Base-by-base conservation (phyloP, 805 yeast species). In the Ascoidea tarda region DNA sequence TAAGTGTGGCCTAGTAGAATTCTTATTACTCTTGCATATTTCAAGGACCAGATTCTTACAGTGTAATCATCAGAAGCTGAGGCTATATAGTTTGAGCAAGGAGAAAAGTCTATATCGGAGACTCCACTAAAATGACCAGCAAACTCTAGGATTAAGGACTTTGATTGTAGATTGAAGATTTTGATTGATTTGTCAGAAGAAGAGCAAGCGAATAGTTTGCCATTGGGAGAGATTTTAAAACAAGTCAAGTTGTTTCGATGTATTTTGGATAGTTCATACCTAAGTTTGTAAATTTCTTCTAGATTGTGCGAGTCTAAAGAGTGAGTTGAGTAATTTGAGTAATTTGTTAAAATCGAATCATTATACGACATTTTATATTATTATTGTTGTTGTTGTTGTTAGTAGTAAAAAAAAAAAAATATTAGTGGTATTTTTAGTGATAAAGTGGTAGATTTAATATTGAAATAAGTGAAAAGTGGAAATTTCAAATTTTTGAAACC, bases 21-120 rank as follows among this genome's bases (percentile, higher is more conserved):
- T 45, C 73, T 69, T 46, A 70, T 51, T 16, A 61, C 59, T 32
- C 75, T 74, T 5, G 77, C 80, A 49, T 70, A 70, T 31, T 63
- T 59, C 3, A 82, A 64, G 51, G 81, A 76, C 86, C 95, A 88
- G 2, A 93, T 68, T 46, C 89, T 72, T 6, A 89, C 74, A 0
- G 95, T 81, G 55, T 80, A 71, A 65, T 91, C 99, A 63, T 91
- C 96, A 0, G 95, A 84, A 1, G 84, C 93, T 0, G 95, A 78
- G 1, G 95, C 96, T 5, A 91, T 55, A 50, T 84, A 78, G 51
- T 72, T 69, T 10, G 84, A 75, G 63, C 85, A 82, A 1, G 91
- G 90, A 1, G 90, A 78, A 80, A 89, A 91, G 45, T 78, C 76
- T 0, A 93, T 59, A 55, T 83, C 89, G 12, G 90, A 83, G 2